Percentiles rank a stretch among this genome's conserved stretches.
These are phyloP conservation scores for Mycena polygramma DNA, from an alignment of 768 basidiomycete genomes.

Conservation along the genomic window DNA sequence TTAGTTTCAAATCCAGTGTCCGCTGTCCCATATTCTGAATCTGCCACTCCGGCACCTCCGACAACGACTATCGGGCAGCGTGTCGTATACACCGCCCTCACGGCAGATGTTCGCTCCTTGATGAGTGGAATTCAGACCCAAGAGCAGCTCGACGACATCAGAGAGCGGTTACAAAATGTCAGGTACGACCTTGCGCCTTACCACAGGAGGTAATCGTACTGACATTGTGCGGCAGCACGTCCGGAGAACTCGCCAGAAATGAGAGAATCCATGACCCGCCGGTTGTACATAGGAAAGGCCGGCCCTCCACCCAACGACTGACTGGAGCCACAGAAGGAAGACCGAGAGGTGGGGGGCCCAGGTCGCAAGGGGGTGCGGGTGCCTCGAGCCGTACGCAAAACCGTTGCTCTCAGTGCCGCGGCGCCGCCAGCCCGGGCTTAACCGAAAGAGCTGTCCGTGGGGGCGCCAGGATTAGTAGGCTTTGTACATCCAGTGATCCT, in stretches of 20 bases:
- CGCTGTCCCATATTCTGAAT: neutral
- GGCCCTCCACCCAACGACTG: conserved; percentile 1
- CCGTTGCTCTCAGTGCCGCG: no score
- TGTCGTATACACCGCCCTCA: neutral
- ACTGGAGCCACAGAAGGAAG: conserved; percentile 4
- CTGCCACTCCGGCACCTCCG: neutral
- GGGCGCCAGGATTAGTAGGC: no score
- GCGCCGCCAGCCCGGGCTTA: no score
- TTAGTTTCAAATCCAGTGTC: neutral
- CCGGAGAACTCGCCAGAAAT: conserved; percentile 3
- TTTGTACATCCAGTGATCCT: no score
- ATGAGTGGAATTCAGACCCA: conserved; percentile 8
- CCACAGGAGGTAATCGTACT: neutral
- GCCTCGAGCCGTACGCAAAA: no score
- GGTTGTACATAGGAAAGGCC: neutral
- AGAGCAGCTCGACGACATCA: neutral
- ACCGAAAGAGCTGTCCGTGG: no score
- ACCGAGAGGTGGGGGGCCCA: neutral
- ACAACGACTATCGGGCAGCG: neutral
- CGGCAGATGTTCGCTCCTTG: neutral
- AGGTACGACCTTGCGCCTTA: neutral
- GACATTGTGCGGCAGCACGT: neutral
- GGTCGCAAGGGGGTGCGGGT: no score
- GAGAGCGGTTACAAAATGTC: neutral
- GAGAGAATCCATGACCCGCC: neutral